These are phyloP conservation scores for Eimeria praecox DNA, from an alignment of 169 alveolate species.

Conservation along the genomic window DNA sequence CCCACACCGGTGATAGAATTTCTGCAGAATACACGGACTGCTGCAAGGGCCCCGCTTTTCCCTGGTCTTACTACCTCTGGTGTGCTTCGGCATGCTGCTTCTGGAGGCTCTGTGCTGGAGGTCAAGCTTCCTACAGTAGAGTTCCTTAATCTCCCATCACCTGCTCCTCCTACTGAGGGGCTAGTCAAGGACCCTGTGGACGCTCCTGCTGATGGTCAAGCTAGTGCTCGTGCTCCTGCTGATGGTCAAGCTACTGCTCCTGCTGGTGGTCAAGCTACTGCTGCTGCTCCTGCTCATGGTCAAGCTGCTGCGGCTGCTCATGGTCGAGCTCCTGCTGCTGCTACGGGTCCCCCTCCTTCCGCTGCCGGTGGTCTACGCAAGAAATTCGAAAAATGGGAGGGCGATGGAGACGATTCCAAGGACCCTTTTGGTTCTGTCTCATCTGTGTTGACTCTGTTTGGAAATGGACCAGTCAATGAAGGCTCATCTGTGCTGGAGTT, in stretches of 20 bases:
- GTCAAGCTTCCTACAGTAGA: neutral
- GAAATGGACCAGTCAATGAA: neutral
- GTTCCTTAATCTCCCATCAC: neutral
- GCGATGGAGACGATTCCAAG: neutral
- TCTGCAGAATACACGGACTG: neutral
- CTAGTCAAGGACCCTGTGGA: neutral
- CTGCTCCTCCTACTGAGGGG: neutral
- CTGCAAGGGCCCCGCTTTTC: constrained; percentile 2
- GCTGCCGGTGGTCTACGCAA: neutral
- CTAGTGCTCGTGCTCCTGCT: neutral
- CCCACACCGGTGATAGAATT: neutral
- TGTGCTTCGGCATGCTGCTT: neutral
- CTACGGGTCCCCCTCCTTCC: too few species aligned
- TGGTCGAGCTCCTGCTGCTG: neutral
- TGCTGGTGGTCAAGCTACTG: neutral
- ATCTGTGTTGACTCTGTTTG: neutral
- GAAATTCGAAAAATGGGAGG: neutral
- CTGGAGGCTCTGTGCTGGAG: neutral
- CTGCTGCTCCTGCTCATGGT: neutral
- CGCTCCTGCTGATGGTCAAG: neutral
- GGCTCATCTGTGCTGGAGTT: neutral
- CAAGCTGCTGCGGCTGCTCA: neutral
- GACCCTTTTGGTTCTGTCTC: neutral
- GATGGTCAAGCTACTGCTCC: neutral
- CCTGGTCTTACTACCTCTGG: neutral